Base-by-base conservation (phyloP, 768 basidiomycete genomes). In the Pulveroboletus sp. region DNA sequence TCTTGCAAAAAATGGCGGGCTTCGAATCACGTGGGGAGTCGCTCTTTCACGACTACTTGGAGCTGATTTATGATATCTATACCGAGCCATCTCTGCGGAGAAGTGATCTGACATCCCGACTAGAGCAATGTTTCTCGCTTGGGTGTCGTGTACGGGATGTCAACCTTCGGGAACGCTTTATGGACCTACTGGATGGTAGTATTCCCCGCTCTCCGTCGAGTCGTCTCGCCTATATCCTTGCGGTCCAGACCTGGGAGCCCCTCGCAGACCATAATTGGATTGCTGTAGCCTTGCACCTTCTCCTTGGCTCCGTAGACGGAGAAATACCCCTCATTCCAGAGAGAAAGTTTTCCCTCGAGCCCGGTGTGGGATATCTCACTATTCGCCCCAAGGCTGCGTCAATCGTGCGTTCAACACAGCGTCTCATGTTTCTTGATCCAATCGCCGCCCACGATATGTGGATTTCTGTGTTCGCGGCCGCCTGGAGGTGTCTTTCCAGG, bases 241-340 rank as follows among this genome's bases (percentile, higher is more conserved):
- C 89, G 24, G 86, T 94, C 14, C 95, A 98, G 68, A 92, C 77
- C 59, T 99, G 96, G 96, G 96, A 98, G 49, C 81, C 85, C 2
- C 70, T 99, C 17, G 82, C 89, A 3, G 93, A 95, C 53, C 82
- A 89, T 47, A 92, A 96, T 60, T 99, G 96, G 96, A 85, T 94
- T 31, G 85, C 89, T 57, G 77, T 98, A 17, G 92, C 93, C 14
- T 73, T 97, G 26, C 88, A 95, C 61, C 82, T 97, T 31, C 72
- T 98, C 8, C 78, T 98, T 15, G 89, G 91, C n/a, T 73, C 79
- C n/a, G 71, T 80, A 14, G 79, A 81, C 45, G 61, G 60, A 5
- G 79, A 79, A 36, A 46, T 60, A 28, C 59, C 62, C 49, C 72
- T 68, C 66, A 78, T 66, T 48, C 72, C 60, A 13, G 70, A 78